Conservation (phyloP, 345 rosid species). For the Hypericum androsaemum region DNA sequence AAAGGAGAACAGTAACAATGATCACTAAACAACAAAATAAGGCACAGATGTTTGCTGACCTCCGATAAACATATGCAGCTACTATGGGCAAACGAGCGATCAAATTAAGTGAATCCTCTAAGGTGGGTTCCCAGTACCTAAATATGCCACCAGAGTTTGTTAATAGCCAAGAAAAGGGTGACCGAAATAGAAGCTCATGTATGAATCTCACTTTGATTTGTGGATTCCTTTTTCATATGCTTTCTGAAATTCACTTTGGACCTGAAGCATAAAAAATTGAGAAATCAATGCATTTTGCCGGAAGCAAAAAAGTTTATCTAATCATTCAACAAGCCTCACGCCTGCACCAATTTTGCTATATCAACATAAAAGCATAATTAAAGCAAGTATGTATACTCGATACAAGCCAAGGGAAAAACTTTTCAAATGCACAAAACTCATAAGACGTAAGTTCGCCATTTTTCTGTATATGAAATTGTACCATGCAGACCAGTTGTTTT, state of each 20-base stretch:
- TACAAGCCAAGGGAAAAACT: too few species aligned
- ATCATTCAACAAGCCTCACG: too few species aligned
- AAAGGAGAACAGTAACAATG: too few species aligned
- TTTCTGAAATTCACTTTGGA: constrained; percentile 93
- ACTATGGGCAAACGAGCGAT: constrained; percentile 84
- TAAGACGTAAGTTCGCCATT: too few species aligned
- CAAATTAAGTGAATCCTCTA: constrained; percentile 79
- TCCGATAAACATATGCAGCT: constrained; percentile 81
- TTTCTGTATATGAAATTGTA: too few species aligned
- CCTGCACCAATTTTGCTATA: too few species aligned
- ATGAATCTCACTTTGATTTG: constrained; percentile 62
- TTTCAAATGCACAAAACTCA: too few species aligned
- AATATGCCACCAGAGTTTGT: constrained; percentile 13
- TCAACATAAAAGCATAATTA: too few species aligned
- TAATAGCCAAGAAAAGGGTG: constrained; percentile 6
- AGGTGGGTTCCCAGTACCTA: constrained; percentile 98
- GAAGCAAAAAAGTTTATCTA: not conserved
- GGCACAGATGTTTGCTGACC: constrained; percentile 37
- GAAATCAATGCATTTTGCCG: not conserved
- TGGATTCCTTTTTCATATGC: constrained; percentile 84
- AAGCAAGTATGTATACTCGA: too few species aligned
- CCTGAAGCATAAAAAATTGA: constrained; percentile 37
- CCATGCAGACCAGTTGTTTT: too few species aligned
- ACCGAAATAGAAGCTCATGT: constrained; percentile 6
- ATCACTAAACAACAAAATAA: too few species aligned